phyloP scores from a whole-genome alignment of 2,329 filamentous ascomycete genomes.

The Alternaria brassicae region DNA sequence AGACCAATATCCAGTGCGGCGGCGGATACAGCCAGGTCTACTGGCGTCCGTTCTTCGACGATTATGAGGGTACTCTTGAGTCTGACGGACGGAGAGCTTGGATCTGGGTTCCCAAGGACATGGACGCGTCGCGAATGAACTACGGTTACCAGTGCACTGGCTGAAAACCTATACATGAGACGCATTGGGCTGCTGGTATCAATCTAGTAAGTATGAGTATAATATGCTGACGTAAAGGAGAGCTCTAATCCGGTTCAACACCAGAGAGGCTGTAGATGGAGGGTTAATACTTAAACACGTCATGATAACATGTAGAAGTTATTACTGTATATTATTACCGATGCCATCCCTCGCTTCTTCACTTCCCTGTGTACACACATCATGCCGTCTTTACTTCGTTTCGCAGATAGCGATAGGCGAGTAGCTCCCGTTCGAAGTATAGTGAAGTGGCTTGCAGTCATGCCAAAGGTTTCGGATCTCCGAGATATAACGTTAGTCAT shows the following conservation, averaged over 20 bases:
- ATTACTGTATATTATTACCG: too few species aligned
- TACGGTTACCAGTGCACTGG: conserved; percentile 8
- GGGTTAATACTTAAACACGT: too few species aligned
- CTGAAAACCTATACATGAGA: not conserved
- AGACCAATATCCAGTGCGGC: not conserved
- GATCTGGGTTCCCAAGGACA: conserved; percentile 1
- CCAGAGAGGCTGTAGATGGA: not conserved
- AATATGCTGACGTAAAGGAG: too few species aligned
- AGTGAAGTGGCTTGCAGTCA: too few species aligned
- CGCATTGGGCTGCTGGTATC: not conserved
- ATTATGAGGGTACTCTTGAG: not conserved
- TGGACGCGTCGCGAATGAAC: conserved; percentile 3
- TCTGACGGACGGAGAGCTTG: not conserved
- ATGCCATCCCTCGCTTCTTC: too few species aligned
- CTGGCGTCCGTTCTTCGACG: conserved; percentile 1
- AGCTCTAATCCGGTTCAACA: not conserved
- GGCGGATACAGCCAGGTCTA: not conserved
- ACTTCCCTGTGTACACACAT: too few species aligned
- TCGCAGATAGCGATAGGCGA: too few species aligned
- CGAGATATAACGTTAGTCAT: too few species aligned
- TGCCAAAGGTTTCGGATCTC: too few species aligned
- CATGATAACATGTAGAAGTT: too few species aligned
- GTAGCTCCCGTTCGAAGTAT: too few species aligned
- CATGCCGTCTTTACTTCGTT: too few species aligned
- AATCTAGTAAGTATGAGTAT: not conserved